These are phyloP conservation scores for Anthracocystis panici-leucophaei DNA, from an alignment of 1,284 basidiomycete species.

Conservation along the genomic window DNA sequence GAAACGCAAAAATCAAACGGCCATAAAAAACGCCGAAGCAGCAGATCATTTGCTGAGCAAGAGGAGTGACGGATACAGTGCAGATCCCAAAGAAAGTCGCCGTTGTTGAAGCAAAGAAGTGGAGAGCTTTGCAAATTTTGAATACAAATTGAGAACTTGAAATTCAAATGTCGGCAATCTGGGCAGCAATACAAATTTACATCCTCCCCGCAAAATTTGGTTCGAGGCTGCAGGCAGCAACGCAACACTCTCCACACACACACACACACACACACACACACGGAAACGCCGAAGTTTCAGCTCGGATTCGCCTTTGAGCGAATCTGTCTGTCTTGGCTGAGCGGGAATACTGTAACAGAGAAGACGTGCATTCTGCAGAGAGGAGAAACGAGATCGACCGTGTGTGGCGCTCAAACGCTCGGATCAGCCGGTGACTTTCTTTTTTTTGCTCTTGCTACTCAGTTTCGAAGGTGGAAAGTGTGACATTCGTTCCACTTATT, in stretches of 20 bases:
- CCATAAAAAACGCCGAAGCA: slow-evolving; percentile 16
- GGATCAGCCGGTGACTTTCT: slow-evolving; percentile 20
- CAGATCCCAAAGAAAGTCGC: slow-evolving; percentile 4
- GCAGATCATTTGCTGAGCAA: no score
- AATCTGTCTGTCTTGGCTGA: no score
- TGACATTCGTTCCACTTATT: neutral
- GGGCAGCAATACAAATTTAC: neutral
- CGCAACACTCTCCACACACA: no score
- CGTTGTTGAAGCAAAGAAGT: neutral
- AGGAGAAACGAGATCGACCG: neutral
- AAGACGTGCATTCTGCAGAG: no score
- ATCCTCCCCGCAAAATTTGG: neutral
- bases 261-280: no score
- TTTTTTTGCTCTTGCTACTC: neutral
- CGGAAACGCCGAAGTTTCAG: no score
- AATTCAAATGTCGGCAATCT: no score
- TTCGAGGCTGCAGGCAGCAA: no score
- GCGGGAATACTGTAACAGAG: no score
- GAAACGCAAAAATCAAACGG: slow-evolving; percentile 5
- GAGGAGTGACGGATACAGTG: no score
- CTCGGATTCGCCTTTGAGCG: no score
- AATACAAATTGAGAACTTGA: neutral
- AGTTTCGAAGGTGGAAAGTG: neutral
- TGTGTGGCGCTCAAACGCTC: slow-evolving; percentile 28
- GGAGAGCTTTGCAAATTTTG: neutral